Evolutionary conservation across 75 land plant species (phyloP), one percentile per base, ranked within the genome.

Genomic region (Chamaecyparis obtusa): DNA sequence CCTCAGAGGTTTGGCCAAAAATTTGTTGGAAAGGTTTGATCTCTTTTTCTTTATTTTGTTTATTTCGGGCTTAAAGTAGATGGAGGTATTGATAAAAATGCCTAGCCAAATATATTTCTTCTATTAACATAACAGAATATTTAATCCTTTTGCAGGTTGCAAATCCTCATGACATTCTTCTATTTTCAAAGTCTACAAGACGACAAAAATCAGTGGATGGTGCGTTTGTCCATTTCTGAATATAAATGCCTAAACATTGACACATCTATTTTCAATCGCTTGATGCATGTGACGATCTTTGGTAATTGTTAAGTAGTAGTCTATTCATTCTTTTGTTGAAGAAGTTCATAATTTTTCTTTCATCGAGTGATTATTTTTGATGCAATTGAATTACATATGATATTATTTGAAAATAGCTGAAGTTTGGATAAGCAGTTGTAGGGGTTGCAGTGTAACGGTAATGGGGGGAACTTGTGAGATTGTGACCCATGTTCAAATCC

Each of bases 1-100:
- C 99, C 99, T 89, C 99, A 98, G 91, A 95, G 98, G 43, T 98
- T 98, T 93, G 99, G 99, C 86, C 99, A 98, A 83, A 98, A 98
- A 78, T 98, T 94, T 91, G 99, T 98, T 15, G 99, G 99, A n/a
- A 98, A 98, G 99, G 99, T 98, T 88, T 57, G 17, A 17, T 19
- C 4, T 5, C 57, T 43, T 41, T 78, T 86, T 64, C n/a, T 56
- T 60, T 86, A 2, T 1, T 83, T 17, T 64, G 17, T 72, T 27
- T 24, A 44, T 48, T 43, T n/a, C 4, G 35, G n/a, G 21, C 27
- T 85, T 74, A 19, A 64, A 46, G 6, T 9, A 55, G 36, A 84
- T 21, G 10, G 37, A 46, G 3, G 7, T 21, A 36, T 85, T 85
- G 43, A 2, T 71, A 13, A 8, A 35, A 21, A 9, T 16, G 10